Percentiles rank a stretch among this genome's conserved stretches.
phyloP scores from a whole-genome alignment of 2,329 filamentous ascomycete genomes.

The Teratosphaeria pseudoeucalypti region DNA sequence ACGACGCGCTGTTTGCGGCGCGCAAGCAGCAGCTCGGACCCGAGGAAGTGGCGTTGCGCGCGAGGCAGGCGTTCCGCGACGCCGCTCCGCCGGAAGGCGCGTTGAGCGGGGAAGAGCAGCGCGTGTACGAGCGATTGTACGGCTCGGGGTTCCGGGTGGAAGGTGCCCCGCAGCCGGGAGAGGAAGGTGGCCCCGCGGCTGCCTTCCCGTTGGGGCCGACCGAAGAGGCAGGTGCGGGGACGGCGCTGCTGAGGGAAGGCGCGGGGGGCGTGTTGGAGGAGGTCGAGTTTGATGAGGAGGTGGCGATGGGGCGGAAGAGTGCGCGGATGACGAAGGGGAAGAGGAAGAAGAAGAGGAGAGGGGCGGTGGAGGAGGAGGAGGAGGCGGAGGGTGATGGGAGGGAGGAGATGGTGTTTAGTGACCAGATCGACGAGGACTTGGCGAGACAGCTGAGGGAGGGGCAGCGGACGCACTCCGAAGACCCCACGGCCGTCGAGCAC shows the following conservation, averaged over 20 bases:
- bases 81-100: conserved; percentile 54
- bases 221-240: conserved; percentile 1
- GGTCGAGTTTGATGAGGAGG: conserved; percentile 38
- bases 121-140: conserved; percentile 70
- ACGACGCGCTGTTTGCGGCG: neutral
- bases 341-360: conserved; percentile 13
- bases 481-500: conserved; percentile 26
- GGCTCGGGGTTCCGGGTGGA: conserved; percentile 53
- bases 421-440: conserved; percentile 14
- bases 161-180: neutral
- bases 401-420: conserved; percentile 20
- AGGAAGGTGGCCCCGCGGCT: neutral
- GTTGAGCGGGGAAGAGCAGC: conserved; percentile 59
- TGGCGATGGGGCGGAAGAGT: conserved; percentile 19
- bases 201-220: neutral
- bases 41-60: neutral
- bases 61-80: conserved; percentile 5
- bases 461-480: conserved; percentile 12
- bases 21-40: neutral
- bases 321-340: conserved; percentile 32
- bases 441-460: conserved; percentile 20
- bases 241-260: conserved; percentile 42
- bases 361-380: conserved; percentile 21
- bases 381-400: conserved; percentile 40
- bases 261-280: conserved; percentile 53